phyloP scores from a whole-genome alignment of 1,139 yeast species.

The Magnusiomyces paraingens region DNA sequence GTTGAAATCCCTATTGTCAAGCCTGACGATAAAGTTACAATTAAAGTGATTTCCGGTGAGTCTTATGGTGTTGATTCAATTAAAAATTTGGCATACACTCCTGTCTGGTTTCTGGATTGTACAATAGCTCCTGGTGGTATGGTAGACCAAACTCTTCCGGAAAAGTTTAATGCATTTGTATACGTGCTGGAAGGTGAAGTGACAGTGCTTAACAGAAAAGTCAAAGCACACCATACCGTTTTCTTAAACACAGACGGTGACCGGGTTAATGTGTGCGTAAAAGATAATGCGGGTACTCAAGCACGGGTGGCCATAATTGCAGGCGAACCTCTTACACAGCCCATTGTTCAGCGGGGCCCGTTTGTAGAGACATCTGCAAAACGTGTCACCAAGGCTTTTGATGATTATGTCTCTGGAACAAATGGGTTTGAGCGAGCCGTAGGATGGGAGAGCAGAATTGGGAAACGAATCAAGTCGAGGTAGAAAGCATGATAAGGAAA shows the following conservation, averaged over 20 bases:
- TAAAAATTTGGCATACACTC: constrained; percentile 72
- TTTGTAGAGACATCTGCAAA: constrained; percentile 66
- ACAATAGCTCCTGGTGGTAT: constrained; percentile 60
- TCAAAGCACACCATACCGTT: constrained; percentile 43
- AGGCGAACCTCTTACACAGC: constrained; percentile 71
- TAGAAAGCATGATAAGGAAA: no score
- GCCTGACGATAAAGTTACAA: constrained; percentile 60
- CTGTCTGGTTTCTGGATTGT: constrained; percentile 61
- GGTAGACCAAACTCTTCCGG: constrained; percentile 54
- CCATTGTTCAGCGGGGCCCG: constrained; percentile 83
- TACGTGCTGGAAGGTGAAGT: constrained; percentile 63
- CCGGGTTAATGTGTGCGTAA: constrained; percentile 25
- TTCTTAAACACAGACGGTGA: constrained; percentile 37
- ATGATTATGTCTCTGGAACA: constrained; percentile 58
- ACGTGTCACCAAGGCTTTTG: constrained; percentile 59
- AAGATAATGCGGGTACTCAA: constrained; percentile 28
- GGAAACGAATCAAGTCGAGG: no score
- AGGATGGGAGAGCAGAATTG: constrained; percentile 49
- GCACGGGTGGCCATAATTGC: constrained; percentile 65
- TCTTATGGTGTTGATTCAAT: constrained; percentile 69
- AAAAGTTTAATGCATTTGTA: constrained; percentile 57
- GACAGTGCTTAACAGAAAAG: constrained; percentile 39
- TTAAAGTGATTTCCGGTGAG: constrained; percentile 73
- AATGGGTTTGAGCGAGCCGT: constrained; percentile 72
- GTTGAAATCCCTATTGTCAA: constrained; percentile 62